phyloP scores from a whole-genome alignment of 768 basidiomycete species.

The Rhizopogon vulgaris region DNA sequence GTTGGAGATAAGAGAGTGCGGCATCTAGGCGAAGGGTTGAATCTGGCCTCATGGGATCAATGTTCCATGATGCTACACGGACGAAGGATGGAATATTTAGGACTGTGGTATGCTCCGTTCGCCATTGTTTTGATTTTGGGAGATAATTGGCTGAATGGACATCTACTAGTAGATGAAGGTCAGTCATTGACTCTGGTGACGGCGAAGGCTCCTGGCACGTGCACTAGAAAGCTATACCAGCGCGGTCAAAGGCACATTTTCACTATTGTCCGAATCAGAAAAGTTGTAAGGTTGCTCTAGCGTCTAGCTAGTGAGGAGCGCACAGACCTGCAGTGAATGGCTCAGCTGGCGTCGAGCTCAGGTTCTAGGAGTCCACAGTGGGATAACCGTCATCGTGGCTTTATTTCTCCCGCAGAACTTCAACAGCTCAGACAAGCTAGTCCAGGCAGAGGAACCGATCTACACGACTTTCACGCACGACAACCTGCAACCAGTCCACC shows the following conservation, averaged over 20 bases:
- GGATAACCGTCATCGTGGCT: constrained; percentile 29
- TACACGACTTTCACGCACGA: constrained; percentile 30
- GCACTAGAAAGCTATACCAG: neutral
- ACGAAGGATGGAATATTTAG: constrained; percentile 26
- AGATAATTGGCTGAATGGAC: neutral
- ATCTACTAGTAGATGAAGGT: neutral
- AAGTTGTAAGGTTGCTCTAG: no score
- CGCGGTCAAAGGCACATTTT: no score
- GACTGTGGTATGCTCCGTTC: neutral
- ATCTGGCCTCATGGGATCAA: constrained; percentile 36
- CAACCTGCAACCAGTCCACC: constrained; percentile 9
- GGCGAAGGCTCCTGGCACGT: neutral
- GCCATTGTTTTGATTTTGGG: neutral
- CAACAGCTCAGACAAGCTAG: constrained; percentile 29
- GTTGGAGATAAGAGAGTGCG: constrained; percentile 44
- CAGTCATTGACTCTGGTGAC: neutral
- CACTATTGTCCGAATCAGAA: no score
- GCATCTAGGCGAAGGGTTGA: constrained; percentile 33
- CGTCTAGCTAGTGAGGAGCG: no score
- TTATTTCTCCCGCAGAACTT: constrained; percentile 27
- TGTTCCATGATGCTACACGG: constrained; percentile 59
- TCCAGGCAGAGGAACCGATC: constrained; percentile 20
- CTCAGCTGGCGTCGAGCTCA: neutral
- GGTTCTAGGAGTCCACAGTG: constrained; percentile 28
- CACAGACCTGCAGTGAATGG: neutral